Percentiles rank a stretch among this genome's conserved stretches.
Evolutionary conservation across 2,329 filamentous ascomycete genomes (phyloP).

Genomic region (Colletotrichum salicis): DNA sequence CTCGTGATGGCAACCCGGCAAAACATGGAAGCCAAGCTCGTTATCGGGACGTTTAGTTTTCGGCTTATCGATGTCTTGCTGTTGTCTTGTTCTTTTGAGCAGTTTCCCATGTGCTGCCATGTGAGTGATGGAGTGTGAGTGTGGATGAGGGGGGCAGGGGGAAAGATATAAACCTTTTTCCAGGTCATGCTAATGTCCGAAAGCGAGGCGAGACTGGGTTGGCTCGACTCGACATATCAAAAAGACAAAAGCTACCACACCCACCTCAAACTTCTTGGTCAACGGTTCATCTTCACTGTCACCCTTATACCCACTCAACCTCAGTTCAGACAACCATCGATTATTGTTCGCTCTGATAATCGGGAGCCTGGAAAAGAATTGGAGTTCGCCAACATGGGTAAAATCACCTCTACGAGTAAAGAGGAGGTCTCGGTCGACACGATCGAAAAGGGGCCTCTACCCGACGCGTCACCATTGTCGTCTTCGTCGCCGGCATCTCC

Average conservation of each 20-base stretch:
- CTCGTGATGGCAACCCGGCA: not conserved
- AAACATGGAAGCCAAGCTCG: not conserved
- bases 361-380: not conserved
- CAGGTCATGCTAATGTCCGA: not conserved
- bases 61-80: not conserved
- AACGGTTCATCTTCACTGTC: not conserved
- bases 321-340: not conserved
- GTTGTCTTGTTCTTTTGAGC: not conserved
- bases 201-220: not conserved
- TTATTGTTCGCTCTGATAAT: too few species aligned
- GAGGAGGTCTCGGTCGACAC: slow-evolving; percentile 11
- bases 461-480: not conserved
- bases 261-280: not conserved
- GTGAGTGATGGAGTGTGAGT: not conserved
- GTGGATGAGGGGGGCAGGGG: not conserved
- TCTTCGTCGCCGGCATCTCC: not conserved
- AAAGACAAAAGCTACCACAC: not conserved
- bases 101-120: not conserved
- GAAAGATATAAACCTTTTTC: not conserved
- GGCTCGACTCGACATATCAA: not conserved
- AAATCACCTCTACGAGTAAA: slow-evolving; percentile 2
- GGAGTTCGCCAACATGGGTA: not conserved
- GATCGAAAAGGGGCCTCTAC: not conserved
- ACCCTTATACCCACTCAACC: too few species aligned
- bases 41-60: not conserved